Evolutionary conservation across 352 stramenopile genomes (phyloP).

Genomic region (Globisporangium recalcitrans): DNA sequence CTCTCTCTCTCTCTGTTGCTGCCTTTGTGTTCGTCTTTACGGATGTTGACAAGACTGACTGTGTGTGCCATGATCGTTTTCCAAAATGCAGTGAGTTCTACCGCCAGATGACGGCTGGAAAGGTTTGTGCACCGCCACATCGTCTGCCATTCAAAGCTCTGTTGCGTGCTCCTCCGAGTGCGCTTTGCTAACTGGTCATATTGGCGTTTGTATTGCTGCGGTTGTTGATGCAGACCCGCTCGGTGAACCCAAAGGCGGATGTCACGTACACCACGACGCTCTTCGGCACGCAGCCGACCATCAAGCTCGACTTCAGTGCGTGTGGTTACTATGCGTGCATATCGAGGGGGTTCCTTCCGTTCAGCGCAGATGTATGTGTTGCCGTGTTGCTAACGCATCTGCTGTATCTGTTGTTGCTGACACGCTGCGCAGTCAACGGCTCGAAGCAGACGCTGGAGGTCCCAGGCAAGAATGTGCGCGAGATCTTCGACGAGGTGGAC

Average conservation of each 20-base stretch:
- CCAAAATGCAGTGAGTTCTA: constrained; percentile 67
- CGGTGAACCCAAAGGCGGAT: constrained; percentile 77
- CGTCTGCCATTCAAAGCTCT: background rate
- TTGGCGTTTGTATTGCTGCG: background rate
- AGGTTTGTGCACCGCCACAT: constrained; percentile 31
- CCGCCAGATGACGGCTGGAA: constrained; percentile 71
- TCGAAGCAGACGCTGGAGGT: constrained; percentile 68
- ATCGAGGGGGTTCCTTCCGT: no score
- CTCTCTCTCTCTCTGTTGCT: constrained; percentile 1
- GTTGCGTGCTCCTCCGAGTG: background rate
- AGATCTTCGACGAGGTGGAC: constrained; percentile 84
- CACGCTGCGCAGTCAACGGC: constrained; percentile 67
- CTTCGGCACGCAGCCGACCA: constrained; percentile 45
- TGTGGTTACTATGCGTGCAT: no score
- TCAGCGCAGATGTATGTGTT: no score
- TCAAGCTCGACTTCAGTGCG: constrained; percentile 84
- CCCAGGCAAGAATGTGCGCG: constrained; percentile 65
- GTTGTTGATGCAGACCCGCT: constrained; percentile 41
- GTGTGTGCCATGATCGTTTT: background rate
- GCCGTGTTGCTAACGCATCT: constrained; percentile 3
- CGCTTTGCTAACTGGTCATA: background rate
- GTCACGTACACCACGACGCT: constrained; percentile 55
- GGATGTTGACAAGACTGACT: background rate
- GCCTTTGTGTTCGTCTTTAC: background rate
- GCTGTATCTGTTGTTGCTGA: constrained; percentile 4